These are phyloP conservation scores for Schrenkiella parvula DNA, from an alignment of 345 rosid species.

Conservation along the genomic window DNA sequence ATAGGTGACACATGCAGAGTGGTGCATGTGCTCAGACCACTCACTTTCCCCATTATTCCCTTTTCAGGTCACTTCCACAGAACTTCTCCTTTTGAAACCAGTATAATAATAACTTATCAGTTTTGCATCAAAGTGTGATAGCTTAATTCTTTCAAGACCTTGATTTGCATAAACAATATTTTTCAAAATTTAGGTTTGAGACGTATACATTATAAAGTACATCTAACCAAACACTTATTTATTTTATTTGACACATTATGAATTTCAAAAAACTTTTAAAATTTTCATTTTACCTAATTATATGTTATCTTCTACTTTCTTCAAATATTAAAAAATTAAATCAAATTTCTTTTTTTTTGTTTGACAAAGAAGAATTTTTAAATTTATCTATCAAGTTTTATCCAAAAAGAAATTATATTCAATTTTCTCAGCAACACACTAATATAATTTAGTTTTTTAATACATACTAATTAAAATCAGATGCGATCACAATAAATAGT, in stretches of 20 bases:
- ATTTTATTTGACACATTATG: neutral
- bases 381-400: no score
- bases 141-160: neutral
- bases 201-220: neutral
- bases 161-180: neutral
- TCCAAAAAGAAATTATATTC: no score
- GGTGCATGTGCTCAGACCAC: conserved; percentile 36
- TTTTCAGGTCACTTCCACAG: conserved; percentile 22
- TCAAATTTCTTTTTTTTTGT: neutral
- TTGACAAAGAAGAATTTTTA: no score
- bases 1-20: conserved; percentile 40
- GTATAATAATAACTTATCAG: neutral
- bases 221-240: neutral
- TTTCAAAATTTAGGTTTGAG: neutral
- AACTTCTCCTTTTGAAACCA: neutral
- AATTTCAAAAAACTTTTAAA: neutral
- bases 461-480: neutral
- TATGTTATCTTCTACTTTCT: neutral
- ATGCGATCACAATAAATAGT: neutral
- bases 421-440: no score
- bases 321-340: neutral
- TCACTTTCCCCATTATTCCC: conserved; percentile 27
- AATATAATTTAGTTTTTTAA: no score
- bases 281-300: neutral
- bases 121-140: neutral